Percentiles rank a stretch among this genome's conserved stretches.
phyloP scores from a whole-genome alignment of 495 filamentous ascomycete species.

The Trichoderma reesei region DNA sequence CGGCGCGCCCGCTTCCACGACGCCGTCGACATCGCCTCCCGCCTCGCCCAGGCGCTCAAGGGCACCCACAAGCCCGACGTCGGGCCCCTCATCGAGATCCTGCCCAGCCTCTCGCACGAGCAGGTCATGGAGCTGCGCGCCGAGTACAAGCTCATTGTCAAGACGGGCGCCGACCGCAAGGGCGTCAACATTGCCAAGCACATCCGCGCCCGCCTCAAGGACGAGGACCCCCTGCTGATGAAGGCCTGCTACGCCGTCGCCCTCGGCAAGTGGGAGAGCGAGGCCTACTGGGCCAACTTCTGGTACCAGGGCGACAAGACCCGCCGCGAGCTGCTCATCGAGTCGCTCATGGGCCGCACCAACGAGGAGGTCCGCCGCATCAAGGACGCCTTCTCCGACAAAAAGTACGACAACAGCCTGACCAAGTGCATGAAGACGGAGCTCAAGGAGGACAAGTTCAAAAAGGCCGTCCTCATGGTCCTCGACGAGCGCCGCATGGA shows the following conservation, averaged over 20 bases:
- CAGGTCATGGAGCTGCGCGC: slow-evolving; percentile 72
- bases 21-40: slow-evolving; percentile 64
- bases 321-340: slow-evolving; percentile 80
- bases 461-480: slow-evolving; percentile 74
- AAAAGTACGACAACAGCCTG: slow-evolving; percentile 78
- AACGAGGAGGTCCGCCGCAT: slow-evolving; percentile 83
- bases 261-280: slow-evolving; percentile 82
- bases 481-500: slow-evolving; percentile 77
- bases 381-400: slow-evolving; percentile 86
- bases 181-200: slow-evolving; percentile 96
- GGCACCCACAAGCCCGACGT: slow-evolving; percentile 53
- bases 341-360: slow-evolving; percentile 77
- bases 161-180: slow-evolving; percentile 55
- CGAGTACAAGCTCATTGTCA: slow-evolving; percentile 86
- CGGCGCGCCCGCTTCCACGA: slow-evolving; percentile 62
- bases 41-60: slow-evolving; percentile 66
- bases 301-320: slow-evolving; percentile 90
- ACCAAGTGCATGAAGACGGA: slow-evolving; percentile 82
- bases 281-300: slow-evolving; percentile 97
- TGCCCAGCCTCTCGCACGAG: slow-evolving; percentile 74
- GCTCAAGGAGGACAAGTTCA: slow-evolving; percentile 90
- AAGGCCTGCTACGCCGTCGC: slow-evolving; percentile 87
- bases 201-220: slow-evolving; percentile 71
- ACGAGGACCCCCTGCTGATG: slow-evolving; percentile 55
- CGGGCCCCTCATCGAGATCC: slow-evolving; percentile 66